phyloP scores from a whole-genome alignment of 2,329 filamentous ascomycete genomes.

The Fonsecaea multimorphosa region DNA sequence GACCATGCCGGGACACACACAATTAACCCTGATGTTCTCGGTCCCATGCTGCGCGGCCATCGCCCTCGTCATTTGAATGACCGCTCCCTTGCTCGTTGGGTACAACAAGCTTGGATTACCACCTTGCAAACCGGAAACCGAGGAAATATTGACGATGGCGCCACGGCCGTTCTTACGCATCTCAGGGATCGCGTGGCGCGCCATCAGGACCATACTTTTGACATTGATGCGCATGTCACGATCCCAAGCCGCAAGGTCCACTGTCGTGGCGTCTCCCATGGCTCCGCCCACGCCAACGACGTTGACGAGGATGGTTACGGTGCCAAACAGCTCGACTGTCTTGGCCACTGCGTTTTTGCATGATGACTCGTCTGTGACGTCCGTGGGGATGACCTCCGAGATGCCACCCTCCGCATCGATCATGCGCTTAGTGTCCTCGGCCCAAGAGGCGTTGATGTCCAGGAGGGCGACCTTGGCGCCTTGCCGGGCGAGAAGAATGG shows the following conservation, averaged over 20 bases:
- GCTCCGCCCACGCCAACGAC: conserved; percentile 47
- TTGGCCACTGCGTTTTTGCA: conserved; percentile 16
- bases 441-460: conserved; percentile 17
- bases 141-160: conserved; percentile 48
- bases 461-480: conserved; percentile 24
- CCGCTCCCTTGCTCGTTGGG: conserved; percentile 46
- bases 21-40: conserved; percentile 58
- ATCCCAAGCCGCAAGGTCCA: conserved; percentile 44
- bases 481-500: conserved; percentile 20
- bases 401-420: conserved; percentile 17
- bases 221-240: conserved; percentile 46
- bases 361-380: conserved; percentile 20
- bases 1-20: conserved; percentile 54
- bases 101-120: conserved; percentile 44
- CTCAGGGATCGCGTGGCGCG: conserved; percentile 42
- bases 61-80: conserved; percentile 59
- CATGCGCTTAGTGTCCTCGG: conserved; percentile 20
- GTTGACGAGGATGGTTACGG: conserved; percentile 24
- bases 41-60: conserved; percentile 59
- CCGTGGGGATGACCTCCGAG: conserved; percentile 3
- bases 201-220: conserved; percentile 48
- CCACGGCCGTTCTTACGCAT: conserved; percentile 46
- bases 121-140: conserved; percentile 44
- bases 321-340: conserved; percentile 22
- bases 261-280: conserved; percentile 41